Conservation (phyloP, 257 asterid genomes). For the Verbena officinalis region DNA sequence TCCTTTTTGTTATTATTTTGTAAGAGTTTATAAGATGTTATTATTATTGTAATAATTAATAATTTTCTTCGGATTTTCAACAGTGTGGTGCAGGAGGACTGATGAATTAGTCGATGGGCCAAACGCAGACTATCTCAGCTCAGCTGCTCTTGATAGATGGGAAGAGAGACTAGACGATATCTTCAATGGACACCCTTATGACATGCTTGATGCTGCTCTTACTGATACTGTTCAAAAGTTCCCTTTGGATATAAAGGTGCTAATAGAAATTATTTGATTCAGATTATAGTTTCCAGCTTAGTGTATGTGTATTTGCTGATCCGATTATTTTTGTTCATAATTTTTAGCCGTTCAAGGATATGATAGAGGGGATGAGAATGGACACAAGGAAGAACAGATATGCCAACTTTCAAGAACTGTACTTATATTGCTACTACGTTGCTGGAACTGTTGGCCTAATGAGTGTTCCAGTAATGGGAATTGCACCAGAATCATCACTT, state of each 20-base stretch:
- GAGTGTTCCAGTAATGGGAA: conserved; percentile 92
- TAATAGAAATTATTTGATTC: neutral
- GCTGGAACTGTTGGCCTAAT: conserved; percentile 87
- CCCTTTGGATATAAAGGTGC: conserved; percentile 78
- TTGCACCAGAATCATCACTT: conserved; percentile 63
- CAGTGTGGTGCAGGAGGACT: conserved; percentile 91
- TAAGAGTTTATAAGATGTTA: neutral
- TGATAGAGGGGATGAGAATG: conserved; percentile 95
- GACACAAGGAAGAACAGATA: conserved; percentile 66
- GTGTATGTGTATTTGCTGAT: neutral
- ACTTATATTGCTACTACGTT: conserved; percentile 72
- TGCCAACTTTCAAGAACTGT: conserved; percentile 64
- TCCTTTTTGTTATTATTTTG: neutral
- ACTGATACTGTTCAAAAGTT: conserved; percentile 66
- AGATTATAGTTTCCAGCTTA: too few relatives aligned
- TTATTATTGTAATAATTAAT: neutral
- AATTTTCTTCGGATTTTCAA: neutral
- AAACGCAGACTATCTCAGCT: conserved; percentile 50
- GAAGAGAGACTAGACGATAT: conserved; percentile 72
- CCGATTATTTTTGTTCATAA: neutral
- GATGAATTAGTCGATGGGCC: conserved; percentile 93
- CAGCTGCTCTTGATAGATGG: conserved; percentile 74
- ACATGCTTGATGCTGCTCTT: conserved; percentile 81
- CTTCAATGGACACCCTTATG: conserved; percentile 71
- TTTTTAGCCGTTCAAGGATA: conserved; percentile 75